Base-by-base conservation (phyloP, 208 protist species). In the Crithidia acanthocephali region DNA sequence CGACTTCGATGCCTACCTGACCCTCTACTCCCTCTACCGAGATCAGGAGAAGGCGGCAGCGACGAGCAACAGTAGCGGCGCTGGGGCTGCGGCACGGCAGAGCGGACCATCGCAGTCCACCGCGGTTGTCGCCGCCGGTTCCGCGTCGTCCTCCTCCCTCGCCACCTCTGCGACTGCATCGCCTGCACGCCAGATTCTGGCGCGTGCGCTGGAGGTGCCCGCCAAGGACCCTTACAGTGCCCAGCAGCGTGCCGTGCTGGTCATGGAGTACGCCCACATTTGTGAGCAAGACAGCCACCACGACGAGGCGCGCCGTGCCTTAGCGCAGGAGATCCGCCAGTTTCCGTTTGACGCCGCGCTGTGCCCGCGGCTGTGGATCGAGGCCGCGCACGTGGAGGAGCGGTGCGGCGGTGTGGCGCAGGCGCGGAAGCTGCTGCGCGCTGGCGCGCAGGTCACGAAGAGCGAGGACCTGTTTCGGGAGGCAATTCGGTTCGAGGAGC, bases 311-410 rank as follows among this genome's bases (percentile, higher is more conserved):
- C 74, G 86, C 3, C 72, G 69, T 28, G 69, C 79, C 20, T 72
- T 95, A 9, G 80, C 86, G n/a, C 28, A 68, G 42, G 85, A 83
- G 51, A 86, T 96, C 60, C 73, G 70, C n/a, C 53, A 60, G 7
- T 96, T 96, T 68, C 92, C 92, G 18, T 95, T 95, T 65, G 68
- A 80, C 13, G 48, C 32, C 11, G 89, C 86, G 3, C 61, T 58
- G 22, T 95, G 89, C 62, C 83, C 92, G 27, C 80, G 79, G 33
- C 72, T 95, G 53, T 97, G 88, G 86, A 23, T 85, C 25, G 92
- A 97, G 76, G 92, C 92, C 28, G 85, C 92, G 0, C 76, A 68
- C 13, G 58, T 94, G 50, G 88, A 96, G 73, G 75, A 87, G 80
- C 85, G 86, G 9, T 83, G 85, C 44, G 81, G 83, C 28, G 57